phyloP scores from a whole-genome alignment of 1,284 basidiomycete species.

The Cystobasidiaceae sp. region DNA sequence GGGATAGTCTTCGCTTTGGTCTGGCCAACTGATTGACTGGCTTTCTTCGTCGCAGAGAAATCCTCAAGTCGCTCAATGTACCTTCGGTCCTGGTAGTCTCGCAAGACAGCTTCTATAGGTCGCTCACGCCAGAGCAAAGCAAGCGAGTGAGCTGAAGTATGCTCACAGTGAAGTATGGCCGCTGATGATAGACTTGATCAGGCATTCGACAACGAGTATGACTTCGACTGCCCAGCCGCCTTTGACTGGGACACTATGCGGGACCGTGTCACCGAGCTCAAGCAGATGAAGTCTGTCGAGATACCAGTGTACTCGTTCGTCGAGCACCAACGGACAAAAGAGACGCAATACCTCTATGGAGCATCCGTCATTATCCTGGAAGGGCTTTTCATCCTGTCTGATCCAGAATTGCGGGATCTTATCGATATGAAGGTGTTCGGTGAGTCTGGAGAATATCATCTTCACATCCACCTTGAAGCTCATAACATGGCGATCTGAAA shows the following conservation, averaged over 20 bases:
- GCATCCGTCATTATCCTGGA: slow-evolving; percentile 93
- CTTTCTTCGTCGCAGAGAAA: slow-evolving; percentile 50
- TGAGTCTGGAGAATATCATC: neutral
- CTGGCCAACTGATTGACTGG: neutral
- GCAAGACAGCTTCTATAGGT: slow-evolving; percentile 90
- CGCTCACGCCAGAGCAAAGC: slow-evolving; percentile 70
- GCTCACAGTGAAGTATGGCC: neutral
- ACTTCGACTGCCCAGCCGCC: slow-evolving; percentile 90
- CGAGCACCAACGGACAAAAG: slow-evolving; percentile 77
- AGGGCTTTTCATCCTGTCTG: slow-evolving; percentile 85
- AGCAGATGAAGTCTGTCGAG: slow-evolving; percentile 59
- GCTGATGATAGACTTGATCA: neutral
- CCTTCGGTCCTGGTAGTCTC: slow-evolving; percentile 84
- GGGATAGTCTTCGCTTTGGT: neutral
- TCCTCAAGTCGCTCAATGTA: slow-evolving; percentile 71
- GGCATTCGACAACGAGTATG: slow-evolving; percentile 68
- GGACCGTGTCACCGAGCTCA: slow-evolving; percentile 78
- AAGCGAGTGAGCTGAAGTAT: slow-evolving; percentile 54
- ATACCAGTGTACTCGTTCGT: slow-evolving; percentile 93
- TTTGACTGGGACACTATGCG: slow-evolving; percentile 86
- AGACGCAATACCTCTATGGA: slow-evolving; percentile 89
- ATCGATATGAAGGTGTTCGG: slow-evolving; percentile 78
- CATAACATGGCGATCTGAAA: slow-evolving; percentile 16
- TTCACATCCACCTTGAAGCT: neutral
- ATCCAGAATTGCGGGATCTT: slow-evolving; percentile 66